Conservation (phyloP, 495 filamentous ascomycete genomes). For the Entonaema liquescens region DNA sequence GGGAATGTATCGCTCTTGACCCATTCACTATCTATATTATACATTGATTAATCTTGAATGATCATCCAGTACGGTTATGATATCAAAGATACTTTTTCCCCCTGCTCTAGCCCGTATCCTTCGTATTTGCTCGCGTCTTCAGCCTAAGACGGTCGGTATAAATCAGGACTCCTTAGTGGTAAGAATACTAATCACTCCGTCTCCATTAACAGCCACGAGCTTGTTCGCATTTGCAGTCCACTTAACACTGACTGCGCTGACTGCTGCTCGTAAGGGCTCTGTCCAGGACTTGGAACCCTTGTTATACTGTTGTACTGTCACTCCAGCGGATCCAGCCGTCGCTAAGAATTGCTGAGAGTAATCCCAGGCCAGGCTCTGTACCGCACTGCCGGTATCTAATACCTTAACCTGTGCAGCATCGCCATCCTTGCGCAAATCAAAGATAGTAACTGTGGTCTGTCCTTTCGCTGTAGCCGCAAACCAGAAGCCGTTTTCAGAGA, state of each 20-base stretch:
- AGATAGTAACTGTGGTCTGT: slow-evolving; percentile 80
- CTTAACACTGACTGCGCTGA: slow-evolving; percentile 72
- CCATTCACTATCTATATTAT: slow-evolving; percentile 11
- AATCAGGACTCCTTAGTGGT: slow-evolving; percentile 48
- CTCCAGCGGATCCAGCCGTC: slow-evolving; percentile 78
- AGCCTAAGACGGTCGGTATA: neutral
- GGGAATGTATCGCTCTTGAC: slow-evolving; percentile 10
- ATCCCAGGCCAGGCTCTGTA: slow-evolving; percentile 83
- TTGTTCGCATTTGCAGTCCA: slow-evolving; percentile 82
- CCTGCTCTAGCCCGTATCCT: neutral
- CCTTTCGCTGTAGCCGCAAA: slow-evolving; percentile 79
- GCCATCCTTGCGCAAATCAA: slow-evolving; percentile 88
- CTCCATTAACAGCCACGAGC: slow-evolving; percentile 75
- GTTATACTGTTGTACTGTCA: slow-evolving; percentile 86
- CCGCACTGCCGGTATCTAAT: slow-evolving; percentile 79
- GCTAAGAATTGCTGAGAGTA: slow-evolving; percentile 95
- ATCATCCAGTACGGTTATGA: neutral
- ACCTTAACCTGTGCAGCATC: slow-evolving; percentile 78
- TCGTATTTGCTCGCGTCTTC: neutral
- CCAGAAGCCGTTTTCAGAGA: slow-evolving; percentile 98
- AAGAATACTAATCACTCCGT: slow-evolving; percentile 77
- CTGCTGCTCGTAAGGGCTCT: slow-evolving; percentile 79
- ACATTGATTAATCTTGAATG: slow-evolving; percentile 6
- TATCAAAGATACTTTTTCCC: neutral
- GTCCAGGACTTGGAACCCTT: slow-evolving; percentile 88